These are phyloP conservation scores for Salmacisia buchloeana DNA, from an alignment of 1,284 basidiomycete genomes.

Conservation along the genomic window DNA sequence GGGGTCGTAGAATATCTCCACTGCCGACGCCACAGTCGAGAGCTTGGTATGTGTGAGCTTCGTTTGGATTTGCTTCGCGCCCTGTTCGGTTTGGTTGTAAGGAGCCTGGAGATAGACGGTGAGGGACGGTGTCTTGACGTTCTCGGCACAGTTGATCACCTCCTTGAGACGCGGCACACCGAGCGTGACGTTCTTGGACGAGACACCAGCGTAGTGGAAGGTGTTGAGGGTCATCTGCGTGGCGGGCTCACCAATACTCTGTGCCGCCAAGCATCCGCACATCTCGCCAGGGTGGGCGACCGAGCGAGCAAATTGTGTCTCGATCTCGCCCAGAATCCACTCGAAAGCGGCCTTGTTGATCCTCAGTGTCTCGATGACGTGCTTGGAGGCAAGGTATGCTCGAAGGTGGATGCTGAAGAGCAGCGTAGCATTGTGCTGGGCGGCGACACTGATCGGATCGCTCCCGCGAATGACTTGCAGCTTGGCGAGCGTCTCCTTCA, in stretches of 20 bases:
- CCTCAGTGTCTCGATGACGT: slow-evolving; percentile 47
- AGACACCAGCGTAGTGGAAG: slow-evolving; percentile 98
- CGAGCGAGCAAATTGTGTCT: slow-evolving; percentile 66
- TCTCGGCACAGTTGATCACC: slow-evolving; percentile 97
- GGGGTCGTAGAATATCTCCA: slow-evolving; percentile 98
- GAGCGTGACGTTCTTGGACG: slow-evolving; percentile 93
- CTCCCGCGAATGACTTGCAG: slow-evolving; percentile 68
- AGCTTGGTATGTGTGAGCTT: slow-evolving; percentile 91
- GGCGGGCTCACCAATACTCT: slow-evolving; percentile 98
- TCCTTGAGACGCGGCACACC: slow-evolving; percentile 97
- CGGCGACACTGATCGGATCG: slow-evolving; percentile 64
- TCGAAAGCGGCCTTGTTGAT: slow-evolving; percentile 71
- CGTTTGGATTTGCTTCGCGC: slow-evolving; percentile 81
- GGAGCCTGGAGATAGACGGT: slow-evolving; percentile 65
- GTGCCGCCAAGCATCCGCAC: slow-evolving; percentile 96
- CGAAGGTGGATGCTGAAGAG: slow-evolving; percentile 71
- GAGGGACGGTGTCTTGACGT: slow-evolving; percentile 96
- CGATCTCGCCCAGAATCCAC: slow-evolving; percentile 94
- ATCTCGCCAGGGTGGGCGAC: slow-evolving; percentile 92
- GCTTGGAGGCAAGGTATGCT: slow-evolving; percentile 45
- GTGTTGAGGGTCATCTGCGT: slow-evolving; percentile 97
- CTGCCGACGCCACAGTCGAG: slow-evolving; percentile 86
- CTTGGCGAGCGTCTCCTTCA: slow-evolving; percentile 52
- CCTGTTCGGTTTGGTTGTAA: slow-evolving; percentile 46
- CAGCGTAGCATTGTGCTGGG: slow-evolving; percentile 82